phyloP scores from a whole-genome alignment of 257 asterid species.

The Nemophila menziesii region DNA sequence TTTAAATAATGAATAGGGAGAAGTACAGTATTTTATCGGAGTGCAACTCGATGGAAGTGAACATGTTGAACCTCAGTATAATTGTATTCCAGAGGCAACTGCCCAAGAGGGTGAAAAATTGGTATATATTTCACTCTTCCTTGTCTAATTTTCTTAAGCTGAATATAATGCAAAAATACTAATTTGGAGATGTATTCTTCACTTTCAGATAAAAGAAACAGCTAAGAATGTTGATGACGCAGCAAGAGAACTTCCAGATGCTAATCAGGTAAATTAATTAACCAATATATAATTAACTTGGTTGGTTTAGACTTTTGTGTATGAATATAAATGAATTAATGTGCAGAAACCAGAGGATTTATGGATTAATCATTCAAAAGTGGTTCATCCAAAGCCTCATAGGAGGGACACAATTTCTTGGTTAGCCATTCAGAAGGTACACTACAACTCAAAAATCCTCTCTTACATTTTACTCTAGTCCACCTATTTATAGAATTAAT shows the following conservation, averaged over 20 bases:
- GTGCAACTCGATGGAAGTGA: conserved; percentile 96
- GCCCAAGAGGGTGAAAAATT: conserved; percentile 63
- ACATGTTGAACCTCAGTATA: conserved; percentile 83
- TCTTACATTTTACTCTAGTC: too few species aligned
- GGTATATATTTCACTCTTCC: conserved; percentile 25
- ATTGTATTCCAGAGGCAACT: conserved; percentile 76
- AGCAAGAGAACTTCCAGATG: conserved; percentile 96
- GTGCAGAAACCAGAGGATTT: conserved; percentile 96
- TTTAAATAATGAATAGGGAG: conserved; percentile 50
- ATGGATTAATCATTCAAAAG: conserved; percentile 84
- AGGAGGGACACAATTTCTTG: conserved; percentile 68
- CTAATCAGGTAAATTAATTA: conserved; percentile 49
- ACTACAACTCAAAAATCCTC: background rate
- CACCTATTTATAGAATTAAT: too few species aligned
- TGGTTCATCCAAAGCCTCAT: conserved; percentile 89
- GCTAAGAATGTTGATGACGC: conserved; percentile 89
- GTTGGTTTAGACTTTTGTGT: background rate
- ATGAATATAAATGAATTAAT: background rate
- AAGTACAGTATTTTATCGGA: conserved; percentile 93
- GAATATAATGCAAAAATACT: too few species aligned
- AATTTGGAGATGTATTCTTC: too few species aligned
- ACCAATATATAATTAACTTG: background rate
- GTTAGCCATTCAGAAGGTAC: conserved; percentile 80
- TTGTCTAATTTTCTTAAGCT: too few species aligned
- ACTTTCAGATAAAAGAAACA: conserved; percentile 75